A percentile compares a stretch with the other conserved stretches of the same genome.
Evolutionary conservation across 208 protist genomes (phyloP).

Genomic region (Phytomonas sp.): DNA sequence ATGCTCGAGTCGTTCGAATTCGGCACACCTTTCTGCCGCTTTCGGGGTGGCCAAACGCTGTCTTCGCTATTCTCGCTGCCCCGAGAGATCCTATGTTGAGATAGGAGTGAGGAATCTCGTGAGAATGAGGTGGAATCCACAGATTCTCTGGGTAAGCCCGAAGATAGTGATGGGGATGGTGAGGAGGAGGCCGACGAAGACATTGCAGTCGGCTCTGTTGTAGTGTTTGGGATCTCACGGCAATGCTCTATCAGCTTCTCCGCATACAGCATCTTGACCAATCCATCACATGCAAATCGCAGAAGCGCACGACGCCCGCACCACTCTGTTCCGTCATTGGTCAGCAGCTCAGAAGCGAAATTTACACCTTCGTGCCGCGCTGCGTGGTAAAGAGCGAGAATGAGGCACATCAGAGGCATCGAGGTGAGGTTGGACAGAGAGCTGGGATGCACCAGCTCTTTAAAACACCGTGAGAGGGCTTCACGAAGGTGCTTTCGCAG

Average conservation of each 20-base stretch:
- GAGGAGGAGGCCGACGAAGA: neutral
- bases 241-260: slow-evolving; percentile 38
- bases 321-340: slow-evolving; percentile 14
- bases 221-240: slow-evolving; percentile 10
- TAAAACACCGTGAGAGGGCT: slow-evolving; percentile 17
- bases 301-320: slow-evolving; percentile 22
- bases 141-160: too few species aligned
- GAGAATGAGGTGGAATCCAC: too few species aligned
- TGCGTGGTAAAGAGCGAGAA: slow-evolving; percentile 38
- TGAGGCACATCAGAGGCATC: slow-evolving; percentile 63
- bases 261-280: slow-evolving; percentile 59
- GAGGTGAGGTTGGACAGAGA: slow-evolving; percentile 18
- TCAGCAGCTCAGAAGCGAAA: slow-evolving; percentile 55
- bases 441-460: slow-evolving; percentile 16
- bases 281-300: slow-evolving; percentile 49
- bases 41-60: too few species aligned
- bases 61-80: too few species aligned
- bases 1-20: too few species aligned
- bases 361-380: slow-evolving; percentile 17
- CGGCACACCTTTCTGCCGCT: too few species aligned
- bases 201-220: neutral
- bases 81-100: too few species aligned
- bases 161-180: slow-evolving; percentile 7
- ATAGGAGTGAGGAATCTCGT: too few species aligned
- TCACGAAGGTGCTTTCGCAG: slow-evolving; percentile 41